phyloP scores from a whole-genome alignment of 805 yeast species.

The Yarrowia sp. region DNA sequence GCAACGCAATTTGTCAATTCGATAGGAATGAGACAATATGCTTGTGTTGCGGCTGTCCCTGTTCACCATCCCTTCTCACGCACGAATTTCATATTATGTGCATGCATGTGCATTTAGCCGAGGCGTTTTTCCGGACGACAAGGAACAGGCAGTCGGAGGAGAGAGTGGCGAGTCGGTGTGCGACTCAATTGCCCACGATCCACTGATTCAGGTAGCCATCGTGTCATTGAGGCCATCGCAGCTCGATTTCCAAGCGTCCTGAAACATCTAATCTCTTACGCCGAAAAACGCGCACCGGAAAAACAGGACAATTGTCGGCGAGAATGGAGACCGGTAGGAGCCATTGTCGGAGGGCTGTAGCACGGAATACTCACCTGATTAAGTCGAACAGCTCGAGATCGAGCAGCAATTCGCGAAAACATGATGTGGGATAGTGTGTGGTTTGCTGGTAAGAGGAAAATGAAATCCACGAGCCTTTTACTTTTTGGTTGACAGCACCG shows the following conservation, averaged over 20 bases:
- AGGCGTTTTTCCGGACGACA: conserved; percentile 23
- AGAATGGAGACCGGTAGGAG: neutral
- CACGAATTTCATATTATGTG: conserved; percentile 19
- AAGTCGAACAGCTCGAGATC: conserved; percentile 25
- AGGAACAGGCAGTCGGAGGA: neutral
- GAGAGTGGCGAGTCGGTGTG: neutral
- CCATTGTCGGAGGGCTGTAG: neutral
- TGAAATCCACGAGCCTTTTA: conserved; percentile 23
- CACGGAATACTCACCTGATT: conserved; percentile 8
- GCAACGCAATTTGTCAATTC: neutral
- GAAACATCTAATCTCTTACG: neutral
- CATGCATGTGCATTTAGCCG: conserved; percentile 26
- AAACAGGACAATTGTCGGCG: neutral
- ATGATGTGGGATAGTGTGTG: conserved; percentile 8
- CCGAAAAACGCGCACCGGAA: conserved; percentile 24
- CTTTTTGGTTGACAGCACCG: conserved; percentile 19
- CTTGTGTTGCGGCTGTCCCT: neutral
- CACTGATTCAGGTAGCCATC: neutral
- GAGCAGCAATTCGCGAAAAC: conserved; percentile 26
- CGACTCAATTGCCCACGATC: conserved; percentile 1
- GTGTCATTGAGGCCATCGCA: neutral
- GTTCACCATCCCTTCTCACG: neutral
- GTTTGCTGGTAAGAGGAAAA: conserved; percentile 23
- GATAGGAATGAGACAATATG: too few relatives aligned
- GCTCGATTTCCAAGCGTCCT: neutral